phyloP scores from a whole-genome alignment of 164 flowering plant species.

The Platanus orientalis region DNA sequence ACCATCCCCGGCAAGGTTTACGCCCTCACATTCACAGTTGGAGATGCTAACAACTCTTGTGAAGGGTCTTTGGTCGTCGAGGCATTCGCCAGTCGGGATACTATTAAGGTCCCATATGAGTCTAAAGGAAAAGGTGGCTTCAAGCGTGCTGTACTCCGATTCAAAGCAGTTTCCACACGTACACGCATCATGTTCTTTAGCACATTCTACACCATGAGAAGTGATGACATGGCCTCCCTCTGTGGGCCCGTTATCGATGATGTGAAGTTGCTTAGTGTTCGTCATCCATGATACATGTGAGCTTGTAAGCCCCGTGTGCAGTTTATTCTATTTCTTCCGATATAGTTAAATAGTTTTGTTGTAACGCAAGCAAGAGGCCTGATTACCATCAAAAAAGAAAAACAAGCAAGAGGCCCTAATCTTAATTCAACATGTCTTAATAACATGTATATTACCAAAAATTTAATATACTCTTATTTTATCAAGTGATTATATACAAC shows the following conservation, averaged over 20 bases:
- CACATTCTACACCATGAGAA: slow-evolving; percentile 56
- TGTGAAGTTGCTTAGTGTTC: slow-evolving; percentile 47
- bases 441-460: too few species aligned
- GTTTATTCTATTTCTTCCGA: slow-evolving; percentile 4
- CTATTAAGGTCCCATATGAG: too few species aligned
- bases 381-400: too few species aligned
- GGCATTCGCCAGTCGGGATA: slow-evolving; percentile 59
- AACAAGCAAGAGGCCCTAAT: too few species aligned
- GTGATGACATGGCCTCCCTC: slow-evolving; percentile 51
- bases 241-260: slow-evolving; percentile 85
- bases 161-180: slow-evolving; percentile 38
- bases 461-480: too few species aligned
- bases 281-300: slow-evolving; percentile 12
- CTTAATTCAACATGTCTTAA: too few species aligned
- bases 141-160: slow-evolving; percentile 46
- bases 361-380: slow-evolving; percentile 8
- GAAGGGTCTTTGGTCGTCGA: slow-evolving; percentile 66
- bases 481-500: too few species aligned
- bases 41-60: slow-evolving; percentile 65
- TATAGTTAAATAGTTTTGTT: slow-evolving; percentile 8
- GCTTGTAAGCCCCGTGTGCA: too few species aligned
- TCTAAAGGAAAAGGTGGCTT: slow-evolving; percentile 76
- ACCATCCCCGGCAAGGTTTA: too few species aligned
- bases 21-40: slow-evolving; percentile 51
- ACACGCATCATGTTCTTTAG: slow-evolving; percentile 61